phyloP scores from a whole-genome alignment of 2,329 filamentous ascomycete species.

The Ilyonectria mors-panacis region DNA sequence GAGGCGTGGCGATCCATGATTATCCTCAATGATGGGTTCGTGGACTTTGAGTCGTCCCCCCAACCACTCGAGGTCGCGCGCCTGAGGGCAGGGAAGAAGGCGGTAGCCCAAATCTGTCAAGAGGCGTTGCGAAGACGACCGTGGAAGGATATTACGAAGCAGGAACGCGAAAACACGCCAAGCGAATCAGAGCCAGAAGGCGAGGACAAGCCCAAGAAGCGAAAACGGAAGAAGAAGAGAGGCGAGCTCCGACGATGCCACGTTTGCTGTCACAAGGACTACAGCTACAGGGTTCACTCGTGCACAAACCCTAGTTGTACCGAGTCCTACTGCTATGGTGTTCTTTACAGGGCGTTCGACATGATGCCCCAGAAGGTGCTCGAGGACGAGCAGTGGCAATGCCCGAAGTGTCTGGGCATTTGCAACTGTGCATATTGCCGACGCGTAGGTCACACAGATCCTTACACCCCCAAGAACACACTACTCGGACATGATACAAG shows the following conservation, averaged over 20 bases:
- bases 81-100: conserved; percentile 78
- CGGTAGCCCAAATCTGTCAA: conserved; percentile 93
- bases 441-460: conserved; percentile 74
- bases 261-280: conserved; percentile 85
- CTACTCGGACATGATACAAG: conserved; percentile 92
- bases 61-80: conserved; percentile 80
- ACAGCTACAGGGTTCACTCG: conserved; percentile 86
- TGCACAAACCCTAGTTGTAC: conserved; percentile 81
- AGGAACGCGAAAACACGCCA: conserved; percentile 62
- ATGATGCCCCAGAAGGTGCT: conserved; percentile 87
- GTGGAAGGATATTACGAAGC: conserved; percentile 84
- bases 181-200: conserved; percentile 71
- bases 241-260: conserved; percentile 79
- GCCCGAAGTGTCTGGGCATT: conserved; percentile 86
- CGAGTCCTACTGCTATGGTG: conserved; percentile 91
- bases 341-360: conserved; percentile 91
- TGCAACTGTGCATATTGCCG: conserved; percentile 91
- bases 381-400: conserved; percentile 87
- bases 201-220: conserved; percentile 73
- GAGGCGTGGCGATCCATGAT: conserved; percentile 87
- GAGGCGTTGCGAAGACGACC: conserved; percentile 85
- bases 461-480: conserved; percentile 90
- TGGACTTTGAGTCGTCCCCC: conserved; percentile 77
- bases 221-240: conserved; percentile 68
- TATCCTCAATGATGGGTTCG: conserved; percentile 78